Evolutionary conservation across 2,329 filamentous ascomycete genomes (phyloP).

Genomic region (Apiospora rasikravindrae): DNA sequence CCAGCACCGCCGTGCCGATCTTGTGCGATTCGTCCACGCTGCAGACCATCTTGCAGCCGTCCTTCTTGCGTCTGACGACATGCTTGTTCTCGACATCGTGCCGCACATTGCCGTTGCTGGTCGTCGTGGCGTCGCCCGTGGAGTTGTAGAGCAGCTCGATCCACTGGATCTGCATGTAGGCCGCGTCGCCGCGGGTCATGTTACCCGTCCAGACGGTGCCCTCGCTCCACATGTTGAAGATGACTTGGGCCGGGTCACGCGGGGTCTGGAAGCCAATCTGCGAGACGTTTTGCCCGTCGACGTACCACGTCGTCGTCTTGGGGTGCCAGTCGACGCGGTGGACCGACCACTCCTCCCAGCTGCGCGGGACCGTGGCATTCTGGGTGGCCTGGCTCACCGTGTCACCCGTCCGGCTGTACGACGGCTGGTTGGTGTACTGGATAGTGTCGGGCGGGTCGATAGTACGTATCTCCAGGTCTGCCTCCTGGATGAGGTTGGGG

Average conservation of each 20-base stretch:
- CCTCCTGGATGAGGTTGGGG: slow-evolving; percentile 52
- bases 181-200: slow-evolving; percentile 56
- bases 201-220: slow-evolving; percentile 64
- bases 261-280: slow-evolving; percentile 61
- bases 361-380: slow-evolving; percentile 48
- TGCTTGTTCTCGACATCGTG: neutral
- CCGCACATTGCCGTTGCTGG: slow-evolving; percentile 21
- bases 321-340: slow-evolving; percentile 67
- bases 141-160: slow-evolving; percentile 64
- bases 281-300: slow-evolving; percentile 55
- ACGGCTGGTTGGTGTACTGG: slow-evolving; percentile 68
- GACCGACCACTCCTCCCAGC: slow-evolving; percentile 61
- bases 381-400: slow-evolving; percentile 50
- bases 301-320: slow-evolving; percentile 59
- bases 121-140: slow-evolving; percentile 31
- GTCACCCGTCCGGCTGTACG: slow-evolving; percentile 46
- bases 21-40: slow-evolving; percentile 41
- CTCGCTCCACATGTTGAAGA: slow-evolving; percentile 67
- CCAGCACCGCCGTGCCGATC: slow-evolving; percentile 42
- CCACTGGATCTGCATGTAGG: slow-evolving; percentile 66
- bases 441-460: slow-evolving; percentile 46
- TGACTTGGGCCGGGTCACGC: slow-evolving; percentile 53
- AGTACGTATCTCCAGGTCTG: slow-evolving; percentile 60
- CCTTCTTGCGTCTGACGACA: neutral
- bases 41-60: slow-evolving; percentile 36